Base-by-base conservation (phyloP, 768 basidiomycete species). In the Panus rudis region DNA sequence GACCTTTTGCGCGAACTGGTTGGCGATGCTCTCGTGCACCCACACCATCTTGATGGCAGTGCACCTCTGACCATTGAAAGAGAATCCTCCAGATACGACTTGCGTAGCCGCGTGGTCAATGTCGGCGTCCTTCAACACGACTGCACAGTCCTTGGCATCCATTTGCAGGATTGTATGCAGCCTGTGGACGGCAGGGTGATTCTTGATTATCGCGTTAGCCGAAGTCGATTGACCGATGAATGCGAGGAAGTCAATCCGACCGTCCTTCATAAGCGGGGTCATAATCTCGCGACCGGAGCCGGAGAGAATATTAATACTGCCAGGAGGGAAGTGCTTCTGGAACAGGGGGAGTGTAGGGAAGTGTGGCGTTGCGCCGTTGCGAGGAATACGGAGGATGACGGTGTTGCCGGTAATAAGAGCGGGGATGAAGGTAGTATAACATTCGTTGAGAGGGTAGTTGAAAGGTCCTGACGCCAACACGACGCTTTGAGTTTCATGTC, bases 251-350 rank as follows among this genome's bases (percentile, higher is more conserved):
- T 43, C 42, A 33, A 43, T 43, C 12, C 42, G 17, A 6, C 42
- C 42, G 32, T 35, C 33, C 14, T 7, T 7, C 42, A 43, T 43
- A 33, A 43, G 42, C 7, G 42, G 42, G 7, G 42, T 43, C 42
- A 43, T 43, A 33, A 43, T 43, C 32, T 43, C 42, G 31, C 42
- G 42, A 5, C 42, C 42, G 6, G 42, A 43, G n/a, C 42, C 42
- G 42, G 23, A 26, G 7, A 43, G 42, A 20, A 43, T 43, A 24
- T 37, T 43, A 22, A 43, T 43, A 13, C 22, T 21, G 21, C 42
- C 42, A 21, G 42, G 33, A 34, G 42, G 42, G 42, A 43, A 43
- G 32, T 43, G 42, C 33, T 43, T 43, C 23, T 43, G 17, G 42
- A 43, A 43, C 8, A 43, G 42, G n/a, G 16, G 19, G 42, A 43